Evolutionary conservation across 2,329 filamentous ascomycete genomes (phyloP).

Genomic region (Phaeophleospora eucalypticola): DNA sequence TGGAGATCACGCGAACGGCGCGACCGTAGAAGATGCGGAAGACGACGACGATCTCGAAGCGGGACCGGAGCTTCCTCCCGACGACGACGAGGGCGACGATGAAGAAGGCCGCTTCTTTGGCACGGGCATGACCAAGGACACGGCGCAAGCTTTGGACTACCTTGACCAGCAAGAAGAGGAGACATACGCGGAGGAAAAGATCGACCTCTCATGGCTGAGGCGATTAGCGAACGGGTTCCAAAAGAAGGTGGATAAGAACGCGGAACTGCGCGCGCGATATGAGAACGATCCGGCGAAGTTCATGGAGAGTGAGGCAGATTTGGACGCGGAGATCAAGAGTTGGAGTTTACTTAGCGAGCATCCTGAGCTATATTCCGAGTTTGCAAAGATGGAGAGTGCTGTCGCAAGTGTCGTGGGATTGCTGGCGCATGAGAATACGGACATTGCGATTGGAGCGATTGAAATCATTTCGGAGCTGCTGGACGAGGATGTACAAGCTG

Average conservation of each 20-base stretch:
- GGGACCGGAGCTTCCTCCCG: slow-evolving; percentile 35
- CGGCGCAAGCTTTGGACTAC: slow-evolving; percentile 81
- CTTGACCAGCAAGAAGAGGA: slow-evolving; percentile 66
- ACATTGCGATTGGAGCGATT: slow-evolving; percentile 87
- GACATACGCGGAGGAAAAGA: slow-evolving; percentile 61
- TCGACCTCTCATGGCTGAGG: slow-evolving; percentile 79
- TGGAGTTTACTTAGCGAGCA: slow-evolving; percentile 86
- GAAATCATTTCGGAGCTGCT: slow-evolving; percentile 88
- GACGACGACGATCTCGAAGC: slow-evolving; percentile 49
- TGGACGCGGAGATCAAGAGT: slow-evolving; percentile 82
- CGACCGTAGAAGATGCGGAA: slow-evolving; percentile 52
- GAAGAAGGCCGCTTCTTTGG: slow-evolving; percentile 96
- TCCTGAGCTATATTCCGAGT: slow-evolving; percentile 74
- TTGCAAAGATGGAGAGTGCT: slow-evolving; percentile 66
- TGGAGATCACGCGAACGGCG: slow-evolving; percentile 39
- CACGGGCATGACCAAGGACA: slow-evolving; percentile 76
- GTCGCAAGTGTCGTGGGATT: slow-evolving; percentile 71
- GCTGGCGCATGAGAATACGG: slow-evolving; percentile 91
- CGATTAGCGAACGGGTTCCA: slow-evolving; percentile 80
- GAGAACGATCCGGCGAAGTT: slow-evolving; percentile 76
- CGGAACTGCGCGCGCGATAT: slow-evolving; percentile 80
- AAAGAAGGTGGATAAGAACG: slow-evolving; percentile 84
- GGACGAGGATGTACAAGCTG: slow-evolving; percentile 83
- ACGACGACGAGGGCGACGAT: slow-evolving; percentile 61
- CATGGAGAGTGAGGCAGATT: slow-evolving; percentile 79